Percentiles rank a stretch among this genome's conserved stretches.
Conservation (phyloP, 2,329 filamentous ascomycete genomes). For the Magnaporthales sp. region DNA sequence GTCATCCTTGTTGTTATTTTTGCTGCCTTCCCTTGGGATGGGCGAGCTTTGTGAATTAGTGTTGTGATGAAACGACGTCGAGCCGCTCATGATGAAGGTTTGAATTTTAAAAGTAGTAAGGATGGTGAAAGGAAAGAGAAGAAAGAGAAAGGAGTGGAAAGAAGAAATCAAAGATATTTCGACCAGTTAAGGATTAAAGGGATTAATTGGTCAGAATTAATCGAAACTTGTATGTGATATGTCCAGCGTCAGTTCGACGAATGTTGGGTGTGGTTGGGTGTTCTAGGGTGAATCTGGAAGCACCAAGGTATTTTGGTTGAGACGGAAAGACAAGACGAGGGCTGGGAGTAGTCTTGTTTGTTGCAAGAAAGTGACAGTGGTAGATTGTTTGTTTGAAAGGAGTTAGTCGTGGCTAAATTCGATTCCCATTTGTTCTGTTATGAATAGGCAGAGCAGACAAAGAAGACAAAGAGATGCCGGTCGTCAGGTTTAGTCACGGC, state of each 20-base stretch:
- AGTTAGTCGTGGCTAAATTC: background rate
- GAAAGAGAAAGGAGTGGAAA: conserved; percentile 6
- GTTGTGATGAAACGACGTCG: conserved; percentile 11
- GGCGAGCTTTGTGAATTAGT: background rate
- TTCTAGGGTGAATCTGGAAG: background rate
- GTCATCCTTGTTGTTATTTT: conserved; percentile 24
- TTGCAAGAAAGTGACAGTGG: background rate
- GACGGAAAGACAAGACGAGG: background rate
- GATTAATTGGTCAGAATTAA: background rate
- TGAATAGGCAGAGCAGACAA: background rate
- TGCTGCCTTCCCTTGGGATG: conserved; percentile 7
- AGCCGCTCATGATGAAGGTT: conserved; percentile 17
- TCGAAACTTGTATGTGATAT: background rate
- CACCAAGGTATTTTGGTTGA: background rate
- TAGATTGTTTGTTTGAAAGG: background rate
- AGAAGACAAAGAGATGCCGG: background rate
- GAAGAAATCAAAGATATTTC: conserved; percentile 7
- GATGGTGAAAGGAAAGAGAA: conserved; percentile 6
- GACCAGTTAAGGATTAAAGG: background rate
- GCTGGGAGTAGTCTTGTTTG: background rate
- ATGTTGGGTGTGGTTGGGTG: background rate
- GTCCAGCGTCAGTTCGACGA: background rate
- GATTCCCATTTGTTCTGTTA: background rate
- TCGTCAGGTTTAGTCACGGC: background rate
- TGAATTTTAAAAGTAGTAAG: background rate